Conservation (phyloP, 768 basidiomycete species). For the Cystofilobasidium macerans region DNA sequence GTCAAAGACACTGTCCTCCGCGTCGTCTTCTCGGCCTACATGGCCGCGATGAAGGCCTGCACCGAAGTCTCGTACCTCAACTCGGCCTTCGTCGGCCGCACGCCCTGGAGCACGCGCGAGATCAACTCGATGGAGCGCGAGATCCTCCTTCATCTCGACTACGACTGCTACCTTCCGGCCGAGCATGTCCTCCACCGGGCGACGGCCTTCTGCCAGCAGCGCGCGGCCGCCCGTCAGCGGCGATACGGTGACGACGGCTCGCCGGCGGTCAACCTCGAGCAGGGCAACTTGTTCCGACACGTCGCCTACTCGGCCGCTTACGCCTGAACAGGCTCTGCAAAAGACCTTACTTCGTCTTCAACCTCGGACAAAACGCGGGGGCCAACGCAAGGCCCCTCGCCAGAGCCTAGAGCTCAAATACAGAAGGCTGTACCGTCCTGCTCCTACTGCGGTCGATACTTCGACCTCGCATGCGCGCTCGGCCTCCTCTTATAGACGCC, state of each 20-base stretch:
- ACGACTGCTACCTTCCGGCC: not conserved
- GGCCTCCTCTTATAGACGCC: no score
- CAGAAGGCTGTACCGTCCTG: no score
- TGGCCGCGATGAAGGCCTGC: slow-evolving; percentile 4
- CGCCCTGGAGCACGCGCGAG: not conserved
- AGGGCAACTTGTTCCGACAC: not conserved
- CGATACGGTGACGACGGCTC: not conserved
- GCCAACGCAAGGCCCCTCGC: no score
- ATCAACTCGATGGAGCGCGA: slow-evolving; percentile 10
- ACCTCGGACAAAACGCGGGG: no score
- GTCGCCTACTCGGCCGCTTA: not conserved
- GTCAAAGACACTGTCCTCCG: not conserved
- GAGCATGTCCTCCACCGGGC: not conserved
- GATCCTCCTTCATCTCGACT: not conserved
- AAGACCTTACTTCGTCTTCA: no score
- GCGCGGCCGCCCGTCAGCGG: not conserved
- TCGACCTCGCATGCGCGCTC: no score
- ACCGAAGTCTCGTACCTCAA: slow-evolving; percentile 1
- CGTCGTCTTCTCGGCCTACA: slow-evolving; percentile 2
- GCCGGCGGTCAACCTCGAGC: not conserved
- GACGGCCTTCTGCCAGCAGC: not conserved
- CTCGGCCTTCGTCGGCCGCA: not conserved
- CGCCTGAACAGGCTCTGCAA: no score
- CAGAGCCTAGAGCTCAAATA: no score
- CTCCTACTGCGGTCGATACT: no score